Base-by-base conservation (phyloP, 805 yeast species). In the Candida peoriensis region DNA sequence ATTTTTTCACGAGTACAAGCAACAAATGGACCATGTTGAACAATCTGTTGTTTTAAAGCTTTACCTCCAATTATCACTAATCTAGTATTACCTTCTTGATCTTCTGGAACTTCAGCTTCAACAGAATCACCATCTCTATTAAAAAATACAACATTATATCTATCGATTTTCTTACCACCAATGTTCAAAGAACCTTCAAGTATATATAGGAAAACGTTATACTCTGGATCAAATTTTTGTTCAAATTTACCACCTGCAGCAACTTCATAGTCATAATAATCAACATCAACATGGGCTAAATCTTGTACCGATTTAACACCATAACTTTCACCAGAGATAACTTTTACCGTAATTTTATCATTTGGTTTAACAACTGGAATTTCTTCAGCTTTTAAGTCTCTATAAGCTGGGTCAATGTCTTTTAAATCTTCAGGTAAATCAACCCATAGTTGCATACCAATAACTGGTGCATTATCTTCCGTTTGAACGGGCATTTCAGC, bases 21-120 rank as follows among this genome's bases (percentile, higher is more conserved):
- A 14, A 88, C 96, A 54, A 88, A 89, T 11, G 96, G 96, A 13
- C 96, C 96, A 54, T 87, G 81, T 54, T 88, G 96, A 21, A 85
- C 82, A 36, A 82, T 68, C 13, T 76, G 74, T 63, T 87, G 95
- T 47, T 84, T 72, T 37, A 85, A 63, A 15, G 73, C 71, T 54
- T 82, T 60, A 38, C 95, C 95, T 21, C 87, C 93, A 42, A 86
- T 65, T n/a, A 86, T 44, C 5, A 81, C 78, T 51, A 86, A 78
- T 46, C 80, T 77, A 3, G 86, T 61, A 22, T 62, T 65, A 24
- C 64, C 61, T 6, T 47, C 33, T 8, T 68, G 67, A 14, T 52
- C 16, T 10, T 58, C 70, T n/a, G 74, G 71, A 16, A 65, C 70
- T 14, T 58, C 57, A 28, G 87, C 89, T 24, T 52, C 58, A 31